Conservation (phyloP, 2,329 filamentous ascomycete species). For the Ophiostoma perfectum region DNA sequence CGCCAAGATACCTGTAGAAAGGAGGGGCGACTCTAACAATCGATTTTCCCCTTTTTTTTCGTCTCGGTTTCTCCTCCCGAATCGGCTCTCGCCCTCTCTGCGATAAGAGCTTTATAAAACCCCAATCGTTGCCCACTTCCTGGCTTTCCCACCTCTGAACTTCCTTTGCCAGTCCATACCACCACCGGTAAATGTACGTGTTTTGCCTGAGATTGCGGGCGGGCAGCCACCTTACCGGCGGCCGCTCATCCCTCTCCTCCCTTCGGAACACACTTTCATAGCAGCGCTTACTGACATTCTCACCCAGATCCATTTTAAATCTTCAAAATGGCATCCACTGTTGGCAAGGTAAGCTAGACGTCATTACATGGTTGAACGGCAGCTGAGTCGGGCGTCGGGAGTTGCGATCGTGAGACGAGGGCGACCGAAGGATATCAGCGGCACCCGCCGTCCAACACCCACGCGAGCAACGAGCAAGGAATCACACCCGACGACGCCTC, state of each 20-base stretch:
- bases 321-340: constrained; percentile 45
- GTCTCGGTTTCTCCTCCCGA: constrained; percentile 11
- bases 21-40: constrained; percentile 19
- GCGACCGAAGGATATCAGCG: not conserved
- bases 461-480: too few relatives aligned
- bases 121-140: constrained; percentile 14
- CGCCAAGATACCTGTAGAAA: constrained; percentile 19
- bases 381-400: not conserved
- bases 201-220: not conserved
- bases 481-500: too few relatives aligned
- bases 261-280: too few relatives aligned
- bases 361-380: too few relatives aligned
- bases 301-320: not conserved
- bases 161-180: not conserved
- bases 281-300: not conserved
- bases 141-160: not conserved
- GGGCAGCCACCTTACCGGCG: too few relatives aligned
- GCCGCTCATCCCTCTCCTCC: too few relatives aligned
- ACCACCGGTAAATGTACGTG: not conserved
- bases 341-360: constrained; percentile 44
- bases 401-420: not conserved
- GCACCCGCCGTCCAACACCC: not conserved
- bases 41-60: constrained; percentile 10
- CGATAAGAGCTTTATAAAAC: constrained; percentile 11
- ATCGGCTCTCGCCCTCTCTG: not conserved